These are phyloP conservation scores for Yarrowia keelungensis DNA, from an alignment of 805 yeast genomes.

Conservation along the genomic window DNA sequence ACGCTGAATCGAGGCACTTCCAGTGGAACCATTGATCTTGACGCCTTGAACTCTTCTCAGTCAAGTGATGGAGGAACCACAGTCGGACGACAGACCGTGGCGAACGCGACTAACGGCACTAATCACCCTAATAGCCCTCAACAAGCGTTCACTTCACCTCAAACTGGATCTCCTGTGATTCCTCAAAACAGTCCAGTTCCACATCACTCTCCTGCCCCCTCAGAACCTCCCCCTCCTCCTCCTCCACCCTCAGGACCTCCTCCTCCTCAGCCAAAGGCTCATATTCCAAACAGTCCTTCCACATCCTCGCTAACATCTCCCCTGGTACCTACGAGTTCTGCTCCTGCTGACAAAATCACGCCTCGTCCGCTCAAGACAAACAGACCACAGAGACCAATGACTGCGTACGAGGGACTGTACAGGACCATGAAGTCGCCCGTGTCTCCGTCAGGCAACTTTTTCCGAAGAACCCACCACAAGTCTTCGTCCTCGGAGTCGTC, in stretches of 20 bases:
- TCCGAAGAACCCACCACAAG: slow-evolving; percentile 70
- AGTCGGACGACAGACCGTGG: background rate
- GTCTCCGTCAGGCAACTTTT: slow-evolving; percentile 55
- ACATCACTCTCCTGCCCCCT: slow-evolving; percentile 19
- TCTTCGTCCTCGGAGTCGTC: slow-evolving; percentile 64
- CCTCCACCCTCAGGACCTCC: slow-evolving; percentile 6
- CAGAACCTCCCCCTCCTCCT: slow-evolving; percentile 26
- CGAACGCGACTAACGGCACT: background rate
- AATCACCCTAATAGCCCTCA: background rate
- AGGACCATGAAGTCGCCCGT: slow-evolving; percentile 52
- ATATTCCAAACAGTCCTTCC: slow-evolving; percentile 5
- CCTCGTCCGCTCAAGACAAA: slow-evolving; percentile 37
- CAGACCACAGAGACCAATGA: slow-evolving; percentile 42
- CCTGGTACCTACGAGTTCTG: slow-evolving; percentile 3
- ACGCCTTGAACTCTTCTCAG: background rate
- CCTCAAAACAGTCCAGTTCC: slow-evolving; percentile 23
- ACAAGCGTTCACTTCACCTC: background rate
- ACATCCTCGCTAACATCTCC: slow-evolving; percentile 14
- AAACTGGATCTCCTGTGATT: background rate
- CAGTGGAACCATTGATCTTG: slow-evolving; percentile 27
- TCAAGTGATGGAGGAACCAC: background rate
- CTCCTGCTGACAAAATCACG: slow-evolving; percentile 22
- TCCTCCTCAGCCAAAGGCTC: background rate
- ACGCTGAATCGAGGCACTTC: slow-evolving; percentile 50
- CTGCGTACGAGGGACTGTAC: slow-evolving; percentile 32